Base-by-base conservation (phyloP, 352 stramenopile genomes). In the Halophytophthora batemanensis region DNA sequence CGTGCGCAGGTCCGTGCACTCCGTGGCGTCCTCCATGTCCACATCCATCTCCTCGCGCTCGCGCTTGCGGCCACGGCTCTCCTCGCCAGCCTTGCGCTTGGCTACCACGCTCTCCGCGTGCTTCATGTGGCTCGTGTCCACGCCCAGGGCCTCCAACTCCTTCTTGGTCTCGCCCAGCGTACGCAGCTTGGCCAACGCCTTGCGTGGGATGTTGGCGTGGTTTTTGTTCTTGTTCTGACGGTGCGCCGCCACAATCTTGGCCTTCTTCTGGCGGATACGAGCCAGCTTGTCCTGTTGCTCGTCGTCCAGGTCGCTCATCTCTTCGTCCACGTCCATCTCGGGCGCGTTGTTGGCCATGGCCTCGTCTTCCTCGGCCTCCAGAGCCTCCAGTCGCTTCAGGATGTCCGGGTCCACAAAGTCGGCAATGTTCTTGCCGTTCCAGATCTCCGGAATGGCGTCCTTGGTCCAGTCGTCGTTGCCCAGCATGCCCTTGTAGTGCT, bases 391-490 rank as follows among this genome's bases (percentile, higher is more conserved):
- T 58, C 95, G 96, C 49, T 92, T 94, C 40, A 98, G 88, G 68
- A 99, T 99, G 33, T 99, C 96, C 8, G 96, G 82, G 64, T 99
- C 98, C 43, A 99, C 83, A 71, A 97, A 99, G 71, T 99, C 98
- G 42, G 92, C 87, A 81, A 99, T 96, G 74, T 99, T 99, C 77
- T 99, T 99, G 56, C 97, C 97, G 71, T 99, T 98, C 77, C 98
- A 97, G 69, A 99, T 99, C 74, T 99, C 93, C 5, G 97, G 97
- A 50, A 99, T 98, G 33, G 87, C 77, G 69, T 99, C 97, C 64
- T 95, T 96, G 36, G 87, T 90, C 95, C 96, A 99, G 41, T 98
- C 91, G 43, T 98, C 93, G 59, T 96, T 89, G 71, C 95, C 84
- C 45, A 99, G 90, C 81, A 93, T 89, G 41, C 86, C 87, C 62